A percentile compares a stretch with the other conserved stretches of the same genome.
These are phyloP conservation scores for Penicillium pancosmium DNA, from an alignment of 495 filamentous ascomycete species.

Conservation along the genomic window DNA sequence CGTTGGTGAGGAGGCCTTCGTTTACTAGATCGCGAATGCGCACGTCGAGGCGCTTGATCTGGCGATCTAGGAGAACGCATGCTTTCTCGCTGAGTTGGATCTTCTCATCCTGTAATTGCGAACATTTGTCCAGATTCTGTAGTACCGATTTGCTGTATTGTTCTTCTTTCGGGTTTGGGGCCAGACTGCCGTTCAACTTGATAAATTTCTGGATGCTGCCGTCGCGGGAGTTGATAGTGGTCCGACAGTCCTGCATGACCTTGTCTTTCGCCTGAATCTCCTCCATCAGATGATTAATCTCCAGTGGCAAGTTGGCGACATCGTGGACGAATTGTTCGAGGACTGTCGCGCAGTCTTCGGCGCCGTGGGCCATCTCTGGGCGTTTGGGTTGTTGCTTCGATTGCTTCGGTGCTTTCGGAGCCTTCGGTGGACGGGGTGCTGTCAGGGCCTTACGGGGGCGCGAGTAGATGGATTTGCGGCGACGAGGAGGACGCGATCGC, in stretches of 20 bases:
- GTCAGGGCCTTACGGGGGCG: not conserved
- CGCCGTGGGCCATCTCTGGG: constrained; percentile 39
- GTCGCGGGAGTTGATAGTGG: constrained; percentile 76
- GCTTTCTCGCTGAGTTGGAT: constrained; percentile 77
- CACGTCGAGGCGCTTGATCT: constrained; percentile 82
- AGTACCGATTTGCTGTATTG: constrained; percentile 68
- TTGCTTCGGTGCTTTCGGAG: constrained; percentile 5
- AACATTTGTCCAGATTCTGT: constrained; percentile 69
- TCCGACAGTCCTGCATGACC: constrained; percentile 70
- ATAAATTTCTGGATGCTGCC: constrained; percentile 87
- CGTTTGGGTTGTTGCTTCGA: not conserved
- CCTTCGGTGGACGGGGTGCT: not conserved
- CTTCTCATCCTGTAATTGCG: constrained; percentile 86
- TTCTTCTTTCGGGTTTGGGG: constrained; percentile 85
- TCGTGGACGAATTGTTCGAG: constrained; percentile 92
- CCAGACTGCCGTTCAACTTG: constrained; percentile 77
- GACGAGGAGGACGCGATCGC: not conserved
- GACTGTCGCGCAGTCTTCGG: constrained; percentile 82
- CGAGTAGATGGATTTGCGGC: not conserved
- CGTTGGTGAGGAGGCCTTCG: constrained; percentile 74
- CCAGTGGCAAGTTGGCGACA: constrained; percentile 86
- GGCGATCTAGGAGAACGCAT: constrained; percentile 78
- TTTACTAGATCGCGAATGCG: constrained; percentile 84
- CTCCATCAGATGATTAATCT: constrained; percentile 90
- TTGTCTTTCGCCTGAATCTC: constrained; percentile 92